Conservation (phyloP, 495 filamentous ascomycete species). For the Cercophora samala region DNA sequence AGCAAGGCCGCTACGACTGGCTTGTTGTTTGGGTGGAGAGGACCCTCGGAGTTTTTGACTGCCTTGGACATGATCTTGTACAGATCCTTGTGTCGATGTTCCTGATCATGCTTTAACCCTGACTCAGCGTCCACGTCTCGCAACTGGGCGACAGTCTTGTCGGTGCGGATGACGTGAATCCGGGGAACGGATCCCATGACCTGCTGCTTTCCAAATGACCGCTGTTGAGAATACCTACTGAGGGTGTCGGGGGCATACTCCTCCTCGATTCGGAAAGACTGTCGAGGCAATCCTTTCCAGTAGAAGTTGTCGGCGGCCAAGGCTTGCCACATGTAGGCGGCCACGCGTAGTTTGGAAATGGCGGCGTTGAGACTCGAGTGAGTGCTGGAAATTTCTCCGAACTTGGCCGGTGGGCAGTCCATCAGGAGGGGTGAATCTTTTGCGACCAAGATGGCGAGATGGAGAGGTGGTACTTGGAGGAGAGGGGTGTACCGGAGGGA, state of each 20-base stretch:
- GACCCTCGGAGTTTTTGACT: slow-evolving; percentile 37
- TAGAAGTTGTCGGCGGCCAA: slow-evolving; percentile 49
- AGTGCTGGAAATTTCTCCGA: slow-evolving; percentile 33
- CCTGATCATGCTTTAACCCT: slow-evolving; percentile 30
- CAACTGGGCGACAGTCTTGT: slow-evolving; percentile 43
- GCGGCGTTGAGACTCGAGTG: slow-evolving; percentile 43
- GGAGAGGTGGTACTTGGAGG: slow-evolving; percentile 43
- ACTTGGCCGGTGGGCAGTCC: slow-evolving; percentile 39
- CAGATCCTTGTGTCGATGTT: slow-evolving; percentile 27
- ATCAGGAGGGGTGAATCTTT: slow-evolving; percentile 45
- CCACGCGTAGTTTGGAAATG: slow-evolving; percentile 49
- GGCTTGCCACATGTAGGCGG: slow-evolving; percentile 53
- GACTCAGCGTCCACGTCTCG: slow-evolving; percentile 24
- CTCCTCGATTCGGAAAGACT: slow-evolving; percentile 51
- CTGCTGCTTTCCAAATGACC: slow-evolving; percentile 5
- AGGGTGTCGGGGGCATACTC: slow-evolving; percentile 47
- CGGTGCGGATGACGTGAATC: slow-evolving; percentile 44
- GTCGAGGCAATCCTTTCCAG: slow-evolving; percentile 43
- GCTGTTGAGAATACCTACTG: slow-evolving; percentile 8
- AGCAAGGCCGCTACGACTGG: slow-evolving; percentile 47
- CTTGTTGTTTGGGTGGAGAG: slow-evolving; percentile 30
- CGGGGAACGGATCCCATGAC: slow-evolving; percentile 38
- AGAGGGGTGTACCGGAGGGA: slow-evolving; percentile 23
- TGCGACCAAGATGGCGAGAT: slow-evolving; percentile 48
- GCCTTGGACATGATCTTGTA: slow-evolving; percentile 41